Evolutionary conservation across 1,139 yeast species (phyloP).

Genomic region (Yamadazyma taylorii): DNA sequence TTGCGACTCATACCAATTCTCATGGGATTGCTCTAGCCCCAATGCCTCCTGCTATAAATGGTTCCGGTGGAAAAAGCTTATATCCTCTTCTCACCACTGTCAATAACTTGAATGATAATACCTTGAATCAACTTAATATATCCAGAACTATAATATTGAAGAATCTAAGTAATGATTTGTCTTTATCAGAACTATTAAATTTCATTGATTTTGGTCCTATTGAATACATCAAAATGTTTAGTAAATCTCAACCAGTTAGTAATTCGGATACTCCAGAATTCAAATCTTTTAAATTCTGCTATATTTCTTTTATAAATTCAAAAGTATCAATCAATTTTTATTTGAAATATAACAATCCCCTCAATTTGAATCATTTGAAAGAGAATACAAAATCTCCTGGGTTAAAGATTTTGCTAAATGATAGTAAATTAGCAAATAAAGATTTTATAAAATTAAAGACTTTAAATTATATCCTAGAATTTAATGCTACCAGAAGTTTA

Average conservation of each 20-base stretch:
- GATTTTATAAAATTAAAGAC: constrained; percentile 45
- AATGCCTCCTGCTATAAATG: constrained; percentile 1
- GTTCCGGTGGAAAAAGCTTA: constrained; percentile 1
- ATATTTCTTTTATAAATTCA: constrained; percentile 42
- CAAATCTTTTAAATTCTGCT: constrained; percentile 29
- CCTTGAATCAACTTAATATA: constrained; percentile 34
- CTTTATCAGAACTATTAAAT: constrained; percentile 33
- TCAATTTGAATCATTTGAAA: constrained; percentile 29
- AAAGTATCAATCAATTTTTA: constrained; percentile 36
- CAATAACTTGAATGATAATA: constrained; percentile 18
- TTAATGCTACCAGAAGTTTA: constrained; percentile 41
- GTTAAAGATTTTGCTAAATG: constrained; percentile 35
- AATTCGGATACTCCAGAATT: constrained; percentile 22
- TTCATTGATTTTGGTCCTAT: constrained; percentile 45
- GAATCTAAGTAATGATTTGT: constrained; percentile 28
- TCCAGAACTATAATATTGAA: constrained; percentile 41
- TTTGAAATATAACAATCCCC: constrained; percentile 31
- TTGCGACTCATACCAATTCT: too few relatives aligned
- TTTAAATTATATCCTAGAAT: constrained; percentile 41
- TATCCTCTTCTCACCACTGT: constrained; percentile 10
- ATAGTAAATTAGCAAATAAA: constrained; percentile 21
- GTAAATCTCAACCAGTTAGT: constrained; percentile 15
- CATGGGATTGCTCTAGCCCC: constrained; percentile 3
- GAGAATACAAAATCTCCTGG: constrained; percentile 28
- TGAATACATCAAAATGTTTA: constrained; percentile 40